Conservation (phyloP, 345 rosid genomes). For the Durio zibethinus region DNA sequence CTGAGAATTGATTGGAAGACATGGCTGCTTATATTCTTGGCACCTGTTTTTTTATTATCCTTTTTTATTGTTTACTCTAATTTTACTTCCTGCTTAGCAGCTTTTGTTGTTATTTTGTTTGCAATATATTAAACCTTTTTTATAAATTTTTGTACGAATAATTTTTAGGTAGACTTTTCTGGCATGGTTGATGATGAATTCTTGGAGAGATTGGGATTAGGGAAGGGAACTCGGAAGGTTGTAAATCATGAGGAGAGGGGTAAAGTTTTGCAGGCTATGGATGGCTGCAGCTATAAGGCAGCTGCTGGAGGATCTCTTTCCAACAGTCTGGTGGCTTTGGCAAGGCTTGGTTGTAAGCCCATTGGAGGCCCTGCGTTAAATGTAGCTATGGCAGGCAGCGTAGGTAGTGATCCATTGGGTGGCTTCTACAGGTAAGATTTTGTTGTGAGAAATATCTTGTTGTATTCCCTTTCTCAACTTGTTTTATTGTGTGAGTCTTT, state of each 20-base stretch:
- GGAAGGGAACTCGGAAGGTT: constrained; percentile 84
- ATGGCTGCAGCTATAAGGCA: constrained; percentile 96
- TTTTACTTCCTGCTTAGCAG: neutral
- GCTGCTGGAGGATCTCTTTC: constrained; percentile 99
- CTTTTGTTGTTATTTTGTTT: neutral
- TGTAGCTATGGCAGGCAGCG: constrained; percentile 89
- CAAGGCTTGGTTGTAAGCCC: constrained; percentile 71
- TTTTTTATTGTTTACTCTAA: neutral
- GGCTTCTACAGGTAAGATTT: constrained; percentile 73
- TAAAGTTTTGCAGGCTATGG: constrained; percentile 85
- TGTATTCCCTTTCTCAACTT: neutral
- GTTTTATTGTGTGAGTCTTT: neutral
- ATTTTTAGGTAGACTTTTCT: constrained; percentile 82
- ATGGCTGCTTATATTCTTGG: neutral
- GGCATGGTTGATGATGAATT: constrained; percentile 81
- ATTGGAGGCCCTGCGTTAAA: constrained; percentile 54
- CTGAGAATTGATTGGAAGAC: neutral
- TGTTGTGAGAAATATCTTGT: neutral
- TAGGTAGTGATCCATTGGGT: constrained; percentile 89
- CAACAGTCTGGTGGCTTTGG: constrained; percentile 80
- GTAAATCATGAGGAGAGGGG: constrained; percentile 98
- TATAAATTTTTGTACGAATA: constrained; percentile 3
- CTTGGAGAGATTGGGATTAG: constrained; percentile 64
- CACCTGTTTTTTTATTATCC: neutral
- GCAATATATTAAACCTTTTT: neutral